Base-by-base conservation (phyloP, 768 basidiomycete genomes). In the Pleurotus eryngii region DNA sequence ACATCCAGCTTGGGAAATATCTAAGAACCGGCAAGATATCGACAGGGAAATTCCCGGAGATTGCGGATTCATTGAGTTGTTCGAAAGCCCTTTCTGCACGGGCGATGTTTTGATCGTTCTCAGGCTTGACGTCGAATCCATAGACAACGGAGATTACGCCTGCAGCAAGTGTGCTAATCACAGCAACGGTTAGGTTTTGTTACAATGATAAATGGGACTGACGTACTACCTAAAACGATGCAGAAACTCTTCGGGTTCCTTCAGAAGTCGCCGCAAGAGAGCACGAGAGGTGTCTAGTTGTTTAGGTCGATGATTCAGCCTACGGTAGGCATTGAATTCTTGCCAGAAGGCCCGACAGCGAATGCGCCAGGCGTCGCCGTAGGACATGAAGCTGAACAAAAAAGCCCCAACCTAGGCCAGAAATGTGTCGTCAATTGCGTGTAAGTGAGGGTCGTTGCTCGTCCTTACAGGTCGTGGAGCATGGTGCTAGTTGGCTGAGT, bases 261-360 rank as follows among this genome's bases (percentile, higher is more conserved):
- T 70, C 4, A 73, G 61, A 11, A 75, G 60, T 15, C 65, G 65
- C 5, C 57, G 61, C 18, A 79, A 60, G 17, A 79, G 63, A 39
- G 67, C 63, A 9, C 70, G 64, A 15, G 72, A 61, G n/a, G 65
- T 69, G 49, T 68, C 65, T 24, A 66, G 45, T 57, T 73, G 66
- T 9, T 58, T 60, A 20, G 70, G 63, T 38, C 69, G 67, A 56
- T 74, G 75, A 6, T 67, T 58, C 14, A 57, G 50, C 0, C 67
- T 62, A 1, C 73, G 72, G 20, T 65, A 63, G 1, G 65, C 60
- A 50, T 75, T 72, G 59, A 80, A 75, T 54, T 79, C 72, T 46
- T 74, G 65, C 38, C 72, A 69, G 60, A 81, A 78, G 9, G 72
- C 49, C 15, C 73, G 68, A 7, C 81, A 71, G 17, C 73, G 72